A percentile compares a stretch with the other conserved stretches of the same genome.
These are phyloP conservation scores for Echinosphaeria canescens DNA, from an alignment of 2,329 filamentous ascomycete species.

Conservation along the genomic window DNA sequence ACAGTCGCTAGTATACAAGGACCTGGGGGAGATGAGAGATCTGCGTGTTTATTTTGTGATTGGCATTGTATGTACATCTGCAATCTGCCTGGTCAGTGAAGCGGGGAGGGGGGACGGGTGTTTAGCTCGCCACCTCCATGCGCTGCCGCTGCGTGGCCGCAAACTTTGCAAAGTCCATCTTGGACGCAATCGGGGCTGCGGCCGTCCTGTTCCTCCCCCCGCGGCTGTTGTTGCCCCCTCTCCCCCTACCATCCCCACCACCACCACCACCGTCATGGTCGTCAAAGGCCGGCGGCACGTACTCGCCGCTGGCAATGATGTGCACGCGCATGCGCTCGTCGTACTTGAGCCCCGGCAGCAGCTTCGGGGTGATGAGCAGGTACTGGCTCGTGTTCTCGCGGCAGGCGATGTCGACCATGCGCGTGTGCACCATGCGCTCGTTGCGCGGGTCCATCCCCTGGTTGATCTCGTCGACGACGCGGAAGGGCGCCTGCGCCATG, in stretches of 20 bases:
- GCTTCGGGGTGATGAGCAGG: slow-evolving; percentile 94
- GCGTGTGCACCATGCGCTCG: slow-evolving; percentile 92
- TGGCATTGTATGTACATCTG: too few relatives aligned
- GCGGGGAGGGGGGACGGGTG: too few relatives aligned
- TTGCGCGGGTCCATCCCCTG: slow-evolving; percentile 99
- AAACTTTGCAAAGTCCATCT: slow-evolving; percentile 8
- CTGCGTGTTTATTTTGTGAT: too few relatives aligned
- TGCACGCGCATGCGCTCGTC: slow-evolving; percentile 82
- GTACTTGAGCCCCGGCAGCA: slow-evolving; percentile 70
- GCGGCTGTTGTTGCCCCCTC: too few relatives aligned
- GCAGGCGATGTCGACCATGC: slow-evolving; percentile 96
- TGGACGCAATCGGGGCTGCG: slow-evolving; percentile 5
- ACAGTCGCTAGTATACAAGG: too few relatives aligned
- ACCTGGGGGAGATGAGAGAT: too few relatives aligned
- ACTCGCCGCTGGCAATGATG: slow-evolving; percentile 79
- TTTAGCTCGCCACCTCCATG: too few relatives aligned
- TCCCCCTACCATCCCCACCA: too few relatives aligned
- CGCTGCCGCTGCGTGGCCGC: slow-evolving; percentile 5
- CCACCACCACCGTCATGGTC: too few relatives aligned
- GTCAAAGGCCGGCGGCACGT: too few relatives aligned
- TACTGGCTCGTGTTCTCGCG: slow-evolving; percentile 63
- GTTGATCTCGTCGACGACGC: slow-evolving; percentile 98
- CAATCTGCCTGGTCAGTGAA: too few relatives aligned
- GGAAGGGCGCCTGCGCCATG: slow-evolving; percentile 84
- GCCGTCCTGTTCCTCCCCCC: slow-evolving; percentile 3